Evolutionary conservation across 768 basidiomycete species (phyloP).

Genomic region (Boletus patriciae): DNA sequence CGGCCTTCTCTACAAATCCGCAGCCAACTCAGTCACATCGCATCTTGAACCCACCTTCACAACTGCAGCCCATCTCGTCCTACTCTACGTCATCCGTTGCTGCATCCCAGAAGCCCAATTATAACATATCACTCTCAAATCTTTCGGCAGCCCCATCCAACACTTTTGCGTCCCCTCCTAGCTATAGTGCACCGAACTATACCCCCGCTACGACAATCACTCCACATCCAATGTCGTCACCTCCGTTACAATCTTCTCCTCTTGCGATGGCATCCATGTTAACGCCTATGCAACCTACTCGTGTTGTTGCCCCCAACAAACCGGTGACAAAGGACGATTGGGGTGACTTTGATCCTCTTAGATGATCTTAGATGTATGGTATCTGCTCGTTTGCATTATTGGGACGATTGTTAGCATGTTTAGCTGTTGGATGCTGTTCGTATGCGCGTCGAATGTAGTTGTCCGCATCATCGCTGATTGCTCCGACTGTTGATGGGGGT

Average conservation of each 20-base stretch:
- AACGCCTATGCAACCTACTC: constrained; percentile 56
- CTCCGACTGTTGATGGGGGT: too few relatives aligned
- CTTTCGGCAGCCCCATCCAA: constrained; percentile 23
- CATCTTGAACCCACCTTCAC: constrained; percentile 22
- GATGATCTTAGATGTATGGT: constrained; percentile 17
- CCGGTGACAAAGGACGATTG: constrained; percentile 64
- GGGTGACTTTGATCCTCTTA: constrained; percentile 78
- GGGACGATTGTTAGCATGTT: too few relatives aligned
- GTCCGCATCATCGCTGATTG: too few relatives aligned
- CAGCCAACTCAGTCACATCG: constrained; percentile 24
- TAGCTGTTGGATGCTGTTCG: too few relatives aligned
- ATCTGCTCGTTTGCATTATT: not conserved
- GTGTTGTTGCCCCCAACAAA: constrained; percentile 41
- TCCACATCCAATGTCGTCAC: constrained; percentile 28
- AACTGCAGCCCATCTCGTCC: constrained; percentile 17
- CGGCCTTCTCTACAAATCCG: constrained; percentile 26
- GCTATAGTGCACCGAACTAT: constrained; percentile 17
- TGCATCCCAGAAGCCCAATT: constrained; percentile 50
- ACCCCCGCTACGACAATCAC: constrained; percentile 18
- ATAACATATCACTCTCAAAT: constrained; percentile 49
- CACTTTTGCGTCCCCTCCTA: constrained; percentile 11
- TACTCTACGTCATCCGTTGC: constrained; percentile 7
- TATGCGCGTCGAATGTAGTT: too few relatives aligned
- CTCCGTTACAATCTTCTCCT: constrained; percentile 32
- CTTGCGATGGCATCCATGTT: constrained; percentile 53